Evolutionary conservation across 306 rosid genomes (phyloP).

Genomic region (Alnus rubra): DNA sequence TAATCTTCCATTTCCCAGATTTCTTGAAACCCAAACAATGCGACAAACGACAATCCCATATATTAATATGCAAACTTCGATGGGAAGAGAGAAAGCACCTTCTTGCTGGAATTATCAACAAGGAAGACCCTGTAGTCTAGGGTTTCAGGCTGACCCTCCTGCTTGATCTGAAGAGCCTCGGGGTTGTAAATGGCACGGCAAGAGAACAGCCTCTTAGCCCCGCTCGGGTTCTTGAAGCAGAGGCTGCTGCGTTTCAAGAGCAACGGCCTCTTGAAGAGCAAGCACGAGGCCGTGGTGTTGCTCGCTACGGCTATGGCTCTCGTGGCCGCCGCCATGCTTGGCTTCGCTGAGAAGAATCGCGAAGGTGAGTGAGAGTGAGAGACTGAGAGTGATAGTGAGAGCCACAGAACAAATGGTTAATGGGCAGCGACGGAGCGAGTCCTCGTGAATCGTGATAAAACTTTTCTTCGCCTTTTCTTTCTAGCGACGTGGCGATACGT

Average conservation of each 20-base stretch:
- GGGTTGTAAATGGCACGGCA: slow-evolving; percentile 83
- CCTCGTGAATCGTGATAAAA: neutral
- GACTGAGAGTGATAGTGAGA: neutral
- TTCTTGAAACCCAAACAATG: neutral
- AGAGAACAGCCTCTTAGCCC: slow-evolving; percentile 46
- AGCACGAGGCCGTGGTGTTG: slow-evolving; percentile 42
- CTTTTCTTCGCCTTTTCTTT: too few species aligned
- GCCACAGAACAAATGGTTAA: slow-evolving; percentile 4
- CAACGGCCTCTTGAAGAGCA: slow-evolving; percentile 43
- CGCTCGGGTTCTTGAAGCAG: slow-evolving; percentile 17
- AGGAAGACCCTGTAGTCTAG: slow-evolving; percentile 83
- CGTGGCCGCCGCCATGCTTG: slow-evolving; percentile 76
- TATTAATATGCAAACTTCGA: neutral
- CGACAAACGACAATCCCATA: neutral
- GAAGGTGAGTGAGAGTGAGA: slow-evolving; percentile 11
- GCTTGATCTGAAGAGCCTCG: slow-evolving; percentile 56
- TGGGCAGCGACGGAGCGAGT: neutral
- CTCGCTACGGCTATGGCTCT: slow-evolving; percentile 64
- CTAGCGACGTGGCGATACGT: too few species aligned
- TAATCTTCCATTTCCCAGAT: too few species aligned
- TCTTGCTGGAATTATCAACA: slow-evolving; percentile 65
- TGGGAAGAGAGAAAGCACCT: slow-evolving; percentile 37
- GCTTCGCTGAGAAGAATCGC: neutral
- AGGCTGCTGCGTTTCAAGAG: slow-evolving; percentile 30
- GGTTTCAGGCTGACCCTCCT: slow-evolving; percentile 77